phyloP scores from a whole-genome alignment of 768 basidiomycete species.

The Naematelia aurantialba region DNA sequence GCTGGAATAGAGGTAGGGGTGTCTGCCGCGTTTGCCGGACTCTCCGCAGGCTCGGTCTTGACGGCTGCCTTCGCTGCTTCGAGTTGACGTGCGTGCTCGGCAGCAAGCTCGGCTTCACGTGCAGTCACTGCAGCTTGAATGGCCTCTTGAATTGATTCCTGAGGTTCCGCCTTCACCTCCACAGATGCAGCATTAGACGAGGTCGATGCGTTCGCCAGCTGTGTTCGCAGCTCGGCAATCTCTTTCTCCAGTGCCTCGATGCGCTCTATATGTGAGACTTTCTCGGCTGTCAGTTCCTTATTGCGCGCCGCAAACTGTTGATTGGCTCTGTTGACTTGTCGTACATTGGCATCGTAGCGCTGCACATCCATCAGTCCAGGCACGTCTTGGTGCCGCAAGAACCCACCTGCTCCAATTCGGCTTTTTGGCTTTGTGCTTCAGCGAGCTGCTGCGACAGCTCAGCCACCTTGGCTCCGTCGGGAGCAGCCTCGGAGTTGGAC shows the following conservation, averaged over 20 bases:
- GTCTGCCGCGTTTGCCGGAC: background rate
- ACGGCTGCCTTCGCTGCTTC: conserved; percentile 14
- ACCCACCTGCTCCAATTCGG: conserved; percentile 27
- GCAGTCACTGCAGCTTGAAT: conserved; percentile 37
- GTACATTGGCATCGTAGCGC: conserved; percentile 36
- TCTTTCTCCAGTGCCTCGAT: conserved; percentile 3
- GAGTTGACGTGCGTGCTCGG: conserved; percentile 23
- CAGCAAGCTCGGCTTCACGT: conserved; percentile 32
- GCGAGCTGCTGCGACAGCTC: conserved; percentile 24
- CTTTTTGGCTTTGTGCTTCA: conserved; percentile 26
- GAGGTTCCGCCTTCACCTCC: conserved; percentile 3
- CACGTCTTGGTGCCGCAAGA: background rate
- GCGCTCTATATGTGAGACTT: background rate
- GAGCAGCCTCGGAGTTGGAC: background rate
- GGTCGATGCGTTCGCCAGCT: conserved; percentile 1
- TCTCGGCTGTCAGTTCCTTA: conserved; percentile 10
- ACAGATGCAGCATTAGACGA: background rate
- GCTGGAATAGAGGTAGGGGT: conserved; percentile 5
- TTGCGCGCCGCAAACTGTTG: conserved; percentile 15
- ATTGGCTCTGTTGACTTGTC: conserved; percentile 39
- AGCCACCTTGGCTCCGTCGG: conserved; percentile 9
- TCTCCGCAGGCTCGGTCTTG: background rate
- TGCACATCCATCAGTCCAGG: conserved; percentile 5
- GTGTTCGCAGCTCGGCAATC: conserved; percentile 10
- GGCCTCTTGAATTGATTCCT: conserved; percentile 34